Percentiles rank a stretch among this genome's conserved stretches.
Conservation (phyloP, 192 early-diverging fungal genomes). For the Podila epigama region DNA sequence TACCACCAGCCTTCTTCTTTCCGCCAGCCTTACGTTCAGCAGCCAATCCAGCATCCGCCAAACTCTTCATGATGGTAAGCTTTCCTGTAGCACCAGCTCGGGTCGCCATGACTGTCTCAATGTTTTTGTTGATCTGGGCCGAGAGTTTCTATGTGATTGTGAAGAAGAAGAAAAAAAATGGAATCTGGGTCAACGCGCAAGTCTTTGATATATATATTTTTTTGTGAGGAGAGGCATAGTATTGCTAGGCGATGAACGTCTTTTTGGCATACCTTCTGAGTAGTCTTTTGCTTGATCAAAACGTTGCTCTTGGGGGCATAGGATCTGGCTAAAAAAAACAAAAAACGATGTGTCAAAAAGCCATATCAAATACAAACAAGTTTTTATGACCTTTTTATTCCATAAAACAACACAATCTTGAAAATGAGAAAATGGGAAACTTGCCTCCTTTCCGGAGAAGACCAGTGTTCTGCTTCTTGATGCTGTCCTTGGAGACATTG, state of each 20-base stretch:
- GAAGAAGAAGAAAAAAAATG: background rate
- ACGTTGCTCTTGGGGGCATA: conserved; percentile 48
- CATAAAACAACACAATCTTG: background rate
- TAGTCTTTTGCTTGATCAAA: conserved; percentile 46
- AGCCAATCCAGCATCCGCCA: conserved; percentile 63
- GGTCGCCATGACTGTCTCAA: conserved; percentile 72
- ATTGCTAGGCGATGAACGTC: too few relatives aligned
- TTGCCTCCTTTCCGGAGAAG: conserved; percentile 48
- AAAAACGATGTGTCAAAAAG: background rate
- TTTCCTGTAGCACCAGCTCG: conserved; percentile 78
- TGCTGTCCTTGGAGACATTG: conserved; percentile 28
- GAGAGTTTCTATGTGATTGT: conserved; percentile 53
- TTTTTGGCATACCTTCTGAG: conserved; percentile 25
- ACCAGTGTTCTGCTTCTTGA: conserved; percentile 44
- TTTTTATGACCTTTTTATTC: background rate
- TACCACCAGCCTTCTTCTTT: conserved; percentile 53
- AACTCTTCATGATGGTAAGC: conserved; percentile 78
- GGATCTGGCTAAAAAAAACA: conserved; percentile 12
- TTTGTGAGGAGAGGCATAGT: background rate
- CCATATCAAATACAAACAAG: background rate
- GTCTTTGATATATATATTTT: background rate
- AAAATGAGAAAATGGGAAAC: background rate
- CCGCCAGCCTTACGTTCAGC: conserved; percentile 59
- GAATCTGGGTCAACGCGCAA: background rate
- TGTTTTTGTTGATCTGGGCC: conserved; percentile 62